Evolutionary conservation across 1,284 basidiomycete genomes (phyloP).

Genomic region (Irpex rosettiformis): DNA sequence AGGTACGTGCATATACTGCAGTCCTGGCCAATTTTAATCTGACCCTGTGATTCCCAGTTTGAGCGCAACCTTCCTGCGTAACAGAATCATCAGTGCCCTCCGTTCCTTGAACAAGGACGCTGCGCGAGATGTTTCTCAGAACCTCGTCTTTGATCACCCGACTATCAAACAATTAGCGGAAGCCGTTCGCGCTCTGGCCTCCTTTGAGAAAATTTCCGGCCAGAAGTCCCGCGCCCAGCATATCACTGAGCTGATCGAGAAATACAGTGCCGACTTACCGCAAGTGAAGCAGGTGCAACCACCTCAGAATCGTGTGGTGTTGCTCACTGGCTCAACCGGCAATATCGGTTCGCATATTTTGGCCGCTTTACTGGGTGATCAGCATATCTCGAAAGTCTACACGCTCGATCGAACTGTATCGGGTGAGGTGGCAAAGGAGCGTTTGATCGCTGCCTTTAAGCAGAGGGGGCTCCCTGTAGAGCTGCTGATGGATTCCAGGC

Average conservation of each 20-base stretch:
- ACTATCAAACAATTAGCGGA: conserved; percentile 19
- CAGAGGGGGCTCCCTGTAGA: conserved; percentile 5
- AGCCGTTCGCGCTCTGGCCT: conserved; percentile 8
- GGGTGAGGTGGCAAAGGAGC: not conserved
- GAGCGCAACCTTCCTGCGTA: conserved; percentile 31
- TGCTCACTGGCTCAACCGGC: conserved; percentile 18
- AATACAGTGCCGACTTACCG: conserved; percentile 6
- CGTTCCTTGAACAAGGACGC: conserved; percentile 5
- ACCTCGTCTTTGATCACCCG: conserved; percentile 30
- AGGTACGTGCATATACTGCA: conserved; percentile 24
- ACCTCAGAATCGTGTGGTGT: conserved; percentile 14
- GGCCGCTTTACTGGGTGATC: conserved; percentile 9
- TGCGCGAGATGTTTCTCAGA: conserved; percentile 15
- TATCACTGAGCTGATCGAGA: conserved; percentile 9
- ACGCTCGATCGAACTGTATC: conserved; percentile 13
- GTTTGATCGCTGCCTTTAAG: conserved; percentile 9
- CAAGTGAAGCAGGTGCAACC: not conserved
- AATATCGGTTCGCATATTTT: conserved; percentile 16
- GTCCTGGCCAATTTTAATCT: conserved; percentile 31
- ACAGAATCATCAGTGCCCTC: conserved; percentile 27
- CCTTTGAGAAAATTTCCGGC: conserved; percentile 2
- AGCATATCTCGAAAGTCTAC: conserved; percentile 11
- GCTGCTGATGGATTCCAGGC: conserved; percentile 5
- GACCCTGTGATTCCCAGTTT: conserved; percentile 28
- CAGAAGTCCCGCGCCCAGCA: not conserved